A percentile compares a stretch with the other conserved stretches of the same genome.
These are phyloP conservation scores for Cyberlindnera mycetangii DNA, from an alignment of 805 yeast genomes.

Conservation along the genomic window DNA sequence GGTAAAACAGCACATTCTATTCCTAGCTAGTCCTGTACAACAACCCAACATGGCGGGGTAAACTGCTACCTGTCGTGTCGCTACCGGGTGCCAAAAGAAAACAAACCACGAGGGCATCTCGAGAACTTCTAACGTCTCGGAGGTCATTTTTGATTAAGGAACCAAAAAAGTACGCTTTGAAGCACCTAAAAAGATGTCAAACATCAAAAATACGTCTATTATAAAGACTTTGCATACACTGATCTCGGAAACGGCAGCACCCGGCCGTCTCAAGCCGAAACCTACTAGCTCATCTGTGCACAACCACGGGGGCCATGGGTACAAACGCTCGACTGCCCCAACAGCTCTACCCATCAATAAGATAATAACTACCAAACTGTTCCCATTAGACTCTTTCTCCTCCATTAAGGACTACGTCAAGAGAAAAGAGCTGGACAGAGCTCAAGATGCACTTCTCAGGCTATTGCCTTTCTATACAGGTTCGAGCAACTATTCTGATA, in stretches of 20 bases:
- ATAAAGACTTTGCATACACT: conserved; percentile 11
- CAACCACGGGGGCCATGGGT: conserved; percentile 20
- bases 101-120: conserved; percentile 2
- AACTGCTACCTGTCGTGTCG: neutral
- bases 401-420: conserved; percentile 50
- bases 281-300: conserved; percentile 10
- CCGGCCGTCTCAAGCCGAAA: conserved; percentile 10
- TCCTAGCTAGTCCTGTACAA: too few relatives aligned
- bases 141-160: neutral
- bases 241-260: conserved; percentile 16
- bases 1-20: too few relatives aligned
- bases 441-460: conserved; percentile 46
- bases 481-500: conserved; percentile 5
- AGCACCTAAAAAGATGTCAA: conserved; percentile 4
- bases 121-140: neutral
- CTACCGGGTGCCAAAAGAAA: neutral
- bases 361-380: conserved; percentile 43
- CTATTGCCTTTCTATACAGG: conserved; percentile 43
- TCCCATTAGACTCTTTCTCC: conserved; percentile 54
- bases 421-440: conserved; percentile 36
- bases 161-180: too few relatives aligned
- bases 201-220: conserved; percentile 11
- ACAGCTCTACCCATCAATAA: conserved; percentile 60
- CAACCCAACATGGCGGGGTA: conserved; percentile 3
- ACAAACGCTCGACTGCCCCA: conserved; percentile 60